Evolutionary conservation across 2,329 filamentous ascomycete genomes (phyloP).

Genomic region (Fusarium buxicola): DNA sequence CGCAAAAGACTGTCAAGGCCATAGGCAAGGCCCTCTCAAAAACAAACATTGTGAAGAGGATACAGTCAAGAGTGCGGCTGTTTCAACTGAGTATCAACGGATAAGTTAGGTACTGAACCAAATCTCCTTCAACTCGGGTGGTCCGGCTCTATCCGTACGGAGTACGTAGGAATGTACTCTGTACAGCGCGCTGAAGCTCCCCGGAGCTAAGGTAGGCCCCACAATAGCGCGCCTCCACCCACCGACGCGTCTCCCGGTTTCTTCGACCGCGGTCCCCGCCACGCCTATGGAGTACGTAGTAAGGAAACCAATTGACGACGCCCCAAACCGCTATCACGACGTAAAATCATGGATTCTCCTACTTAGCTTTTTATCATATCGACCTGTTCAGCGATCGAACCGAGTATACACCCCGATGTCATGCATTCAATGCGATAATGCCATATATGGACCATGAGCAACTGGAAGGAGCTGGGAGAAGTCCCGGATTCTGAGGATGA

Average conservation of each 20-base stretch:
- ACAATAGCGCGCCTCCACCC: conserved; percentile 29
- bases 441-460: conserved; percentile 53
- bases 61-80: background rate
- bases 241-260: conserved; percentile 45
- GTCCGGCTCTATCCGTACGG: too few species aligned
- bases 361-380: conserved; percentile 7
- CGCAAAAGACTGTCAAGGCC: conserved; percentile 52
- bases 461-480: conserved; percentile 63
- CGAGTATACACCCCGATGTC: conserved; percentile 1
- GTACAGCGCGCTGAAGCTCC: conserved; percentile 12
- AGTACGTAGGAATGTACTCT: too few species aligned
- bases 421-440: conserved; percentile 45
- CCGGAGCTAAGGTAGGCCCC: conserved; percentile 15
- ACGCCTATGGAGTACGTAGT: too few species aligned
- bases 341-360: conserved; percentile 18
- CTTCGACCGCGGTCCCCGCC: conserved; percentile 45
- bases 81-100: background rate
- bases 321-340: conserved; percentile 17
- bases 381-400: background rate
- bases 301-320: conserved; percentile 37
- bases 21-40: conserved; percentile 51
- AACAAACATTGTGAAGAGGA: conserved; percentile 46
- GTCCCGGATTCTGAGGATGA: conserved; percentile 65
- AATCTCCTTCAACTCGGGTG: conserved; percentile 4
- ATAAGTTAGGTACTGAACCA: background rate